A percentile compares a stretch with the other conserved stretches of the same genome.
Evolutionary conservation across 495 filamentous ascomycete species (phyloP).

Genomic region (Aspergillus kassunensis): DNA sequence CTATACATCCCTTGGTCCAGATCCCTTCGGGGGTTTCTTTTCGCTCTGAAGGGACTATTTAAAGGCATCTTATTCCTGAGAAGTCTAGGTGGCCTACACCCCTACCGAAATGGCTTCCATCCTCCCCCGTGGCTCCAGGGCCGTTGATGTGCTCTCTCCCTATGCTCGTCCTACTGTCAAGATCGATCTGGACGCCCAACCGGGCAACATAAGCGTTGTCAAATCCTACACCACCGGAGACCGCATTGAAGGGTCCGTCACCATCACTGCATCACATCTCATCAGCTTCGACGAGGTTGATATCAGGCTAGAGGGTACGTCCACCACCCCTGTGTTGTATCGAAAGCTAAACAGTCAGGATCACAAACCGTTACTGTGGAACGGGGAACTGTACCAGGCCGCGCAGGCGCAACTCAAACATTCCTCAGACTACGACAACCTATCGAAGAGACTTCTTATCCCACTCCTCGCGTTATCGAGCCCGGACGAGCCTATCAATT

Average conservation of each 20-base stretch:
- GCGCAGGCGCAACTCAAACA: conserved; percentile 51
- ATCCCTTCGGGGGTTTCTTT: background rate
- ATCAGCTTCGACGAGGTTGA: conserved; percentile 75
- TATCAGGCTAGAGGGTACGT: conserved; percentile 74
- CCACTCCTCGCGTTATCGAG: conserved; percentile 64
- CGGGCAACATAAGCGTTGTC: conserved; percentile 29
- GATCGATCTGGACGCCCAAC: conserved; percentile 33
- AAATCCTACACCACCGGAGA: conserved; percentile 58
- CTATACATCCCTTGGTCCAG: background rate
- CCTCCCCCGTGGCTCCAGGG: background rate
- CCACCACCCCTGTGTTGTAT: conserved; percentile 4
- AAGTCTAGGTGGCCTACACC: background rate
- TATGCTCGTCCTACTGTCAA: conserved; percentile 32
- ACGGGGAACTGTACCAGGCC: conserved; percentile 44
- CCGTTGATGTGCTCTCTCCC: conserved; percentile 16
- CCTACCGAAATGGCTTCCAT: background rate
- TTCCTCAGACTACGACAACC: conserved; percentile 86
- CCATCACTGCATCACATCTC: conserved; percentile 58
- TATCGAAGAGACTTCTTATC: conserved; percentile 62
- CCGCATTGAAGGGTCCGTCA: conserved; percentile 53
- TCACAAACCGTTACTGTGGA: conserved; percentile 49
- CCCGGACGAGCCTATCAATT: conserved; percentile 64
- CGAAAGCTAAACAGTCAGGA: conserved; percentile 33
- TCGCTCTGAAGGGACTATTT: background rate
- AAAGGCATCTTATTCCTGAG: background rate